phyloP scores from a whole-genome alignment of 169 alveolate genomes.

The Blepharisma undulans region DNA sequence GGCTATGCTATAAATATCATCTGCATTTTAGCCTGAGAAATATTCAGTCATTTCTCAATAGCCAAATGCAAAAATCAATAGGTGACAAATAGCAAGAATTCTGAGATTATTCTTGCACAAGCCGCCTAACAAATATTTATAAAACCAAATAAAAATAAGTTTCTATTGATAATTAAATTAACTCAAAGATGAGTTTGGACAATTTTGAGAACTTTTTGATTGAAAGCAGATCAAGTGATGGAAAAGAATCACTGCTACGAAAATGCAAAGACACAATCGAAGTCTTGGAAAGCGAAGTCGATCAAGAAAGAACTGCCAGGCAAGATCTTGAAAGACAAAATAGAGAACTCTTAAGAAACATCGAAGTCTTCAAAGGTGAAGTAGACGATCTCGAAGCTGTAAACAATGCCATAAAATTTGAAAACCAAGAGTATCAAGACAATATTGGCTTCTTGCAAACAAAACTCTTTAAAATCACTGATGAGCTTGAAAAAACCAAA shows the following conservation, averaged over 20 bases:
- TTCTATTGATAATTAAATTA: not conserved
- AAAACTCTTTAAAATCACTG: not conserved
- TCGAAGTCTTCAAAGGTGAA: not conserved
- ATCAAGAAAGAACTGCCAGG: not conserved
- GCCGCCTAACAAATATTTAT: not conserved
- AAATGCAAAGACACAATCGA: not conserved
- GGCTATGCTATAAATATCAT: not conserved
- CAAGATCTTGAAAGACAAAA: not conserved
- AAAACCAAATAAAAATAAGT: not conserved
- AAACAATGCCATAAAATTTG: not conserved
- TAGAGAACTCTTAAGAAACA: not conserved
- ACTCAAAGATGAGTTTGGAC: not conserved
- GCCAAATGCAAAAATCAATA: not conserved
- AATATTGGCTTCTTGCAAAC: not conserved
- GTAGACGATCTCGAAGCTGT: not conserved
- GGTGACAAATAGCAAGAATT: not conserved
- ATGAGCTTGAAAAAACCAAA: not conserved
- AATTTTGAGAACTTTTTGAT: not conserved
- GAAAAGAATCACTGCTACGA: not conserved
- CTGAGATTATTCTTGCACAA: not conserved
- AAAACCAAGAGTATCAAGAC: not conserved
- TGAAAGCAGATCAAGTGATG: not conserved
- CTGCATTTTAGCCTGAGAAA: not conserved
- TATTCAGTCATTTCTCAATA: not conserved
- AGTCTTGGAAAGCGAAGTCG: not conserved